These are phyloP conservation scores for Tylopilus plumbeoviolaceoides DNA, from an alignment of 768 basidiomycete genomes.

Conservation along the genomic window DNA sequence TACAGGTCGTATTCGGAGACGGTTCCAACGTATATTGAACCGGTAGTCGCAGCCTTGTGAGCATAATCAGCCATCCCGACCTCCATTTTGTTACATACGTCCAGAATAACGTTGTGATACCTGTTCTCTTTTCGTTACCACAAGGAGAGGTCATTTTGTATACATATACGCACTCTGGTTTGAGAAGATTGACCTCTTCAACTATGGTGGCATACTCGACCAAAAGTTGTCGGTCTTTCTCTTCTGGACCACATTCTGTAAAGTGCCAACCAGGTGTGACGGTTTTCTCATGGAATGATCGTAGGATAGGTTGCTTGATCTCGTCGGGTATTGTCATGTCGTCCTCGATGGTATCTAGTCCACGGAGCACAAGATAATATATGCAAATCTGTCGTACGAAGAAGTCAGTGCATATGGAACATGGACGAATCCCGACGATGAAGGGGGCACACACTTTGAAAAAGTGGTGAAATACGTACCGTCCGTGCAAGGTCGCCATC, in stretches of 20 bases:
- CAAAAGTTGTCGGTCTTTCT: slow-evolving; percentile 84
- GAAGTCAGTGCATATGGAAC: not conserved
- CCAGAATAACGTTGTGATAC: slow-evolving; percentile 75
- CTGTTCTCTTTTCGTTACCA: slow-evolving; percentile 32
- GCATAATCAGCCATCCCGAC: slow-evolving; percentile 95
- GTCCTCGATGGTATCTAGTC: slow-evolving; percentile 96
- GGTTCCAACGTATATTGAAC: slow-evolving; percentile 65
- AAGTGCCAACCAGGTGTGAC: slow-evolving; percentile 86
- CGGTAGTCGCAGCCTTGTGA: slow-evolving; percentile 71
- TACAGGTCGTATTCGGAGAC: slow-evolving; percentile 92
- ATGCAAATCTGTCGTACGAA: slow-evolving; percentile 68
- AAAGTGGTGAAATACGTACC: slow-evolving; percentile 46
- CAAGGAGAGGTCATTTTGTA: not conserved
- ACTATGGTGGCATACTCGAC: slow-evolving; percentile 80
- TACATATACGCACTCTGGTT: slow-evolving; percentile 45
- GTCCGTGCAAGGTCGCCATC: slow-evolving; percentile 92
- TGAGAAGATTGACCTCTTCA: slow-evolving; percentile 70
- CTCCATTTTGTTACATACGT: slow-evolving; percentile 85
- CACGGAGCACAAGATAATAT: slow-evolving; percentile 92
- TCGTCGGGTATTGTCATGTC: slow-evolving; percentile 93
- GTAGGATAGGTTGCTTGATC: slow-evolving; percentile 81
- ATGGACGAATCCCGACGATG: not conserved
- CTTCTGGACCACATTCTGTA: slow-evolving; percentile 73
- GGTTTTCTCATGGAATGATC: slow-evolving; percentile 76
- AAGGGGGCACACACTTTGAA: not conserved